phyloP scores from a whole-genome alignment of 768 basidiomycete genomes.

The Hortiboletus campestris region DNA sequence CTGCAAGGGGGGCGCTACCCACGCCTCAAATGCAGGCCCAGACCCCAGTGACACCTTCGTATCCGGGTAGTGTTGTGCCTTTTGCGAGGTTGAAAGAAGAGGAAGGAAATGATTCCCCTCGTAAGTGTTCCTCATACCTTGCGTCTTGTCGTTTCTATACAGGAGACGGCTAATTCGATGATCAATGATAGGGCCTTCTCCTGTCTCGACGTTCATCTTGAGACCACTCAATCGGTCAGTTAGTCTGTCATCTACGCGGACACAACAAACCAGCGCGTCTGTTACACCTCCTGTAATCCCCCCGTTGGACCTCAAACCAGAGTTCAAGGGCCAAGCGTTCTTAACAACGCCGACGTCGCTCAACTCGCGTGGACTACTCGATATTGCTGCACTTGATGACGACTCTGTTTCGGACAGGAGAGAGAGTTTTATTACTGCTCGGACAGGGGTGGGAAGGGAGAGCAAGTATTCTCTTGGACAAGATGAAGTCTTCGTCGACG shows the following conservation, averaged over 20 bases:
- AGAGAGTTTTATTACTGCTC: constrained; percentile 57
- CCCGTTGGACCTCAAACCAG: constrained; percentile 56
- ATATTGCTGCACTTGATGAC: constrained; percentile 31
- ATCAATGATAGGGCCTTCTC: constrained; percentile 43
- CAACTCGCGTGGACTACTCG: constrained; percentile 20
- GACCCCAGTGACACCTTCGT: constrained; percentile 24
- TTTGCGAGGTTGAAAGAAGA: constrained; percentile 30
- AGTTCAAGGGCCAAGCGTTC: constrained; percentile 41
- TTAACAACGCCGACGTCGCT: constrained; percentile 28
- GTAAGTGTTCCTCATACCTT: constrained; percentile 35
- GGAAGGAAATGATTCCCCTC: constrained; percentile 32
- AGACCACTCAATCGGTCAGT: constrained; percentile 65
- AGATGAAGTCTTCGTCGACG: constrained; percentile 28
- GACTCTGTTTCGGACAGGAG: constrained; percentile 50
- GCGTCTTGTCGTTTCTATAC: not conserved
- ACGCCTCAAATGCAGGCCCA: constrained; percentile 16
- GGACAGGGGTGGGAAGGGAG: constrained; percentile 26
- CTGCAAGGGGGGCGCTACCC: constrained; percentile 13
- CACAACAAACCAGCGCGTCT: constrained; percentile 47
- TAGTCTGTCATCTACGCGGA: constrained; percentile 62
- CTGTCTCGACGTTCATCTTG: constrained; percentile 56
- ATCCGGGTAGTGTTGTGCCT: constrained; percentile 18
- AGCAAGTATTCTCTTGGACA: constrained; percentile 32
- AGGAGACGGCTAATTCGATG: constrained; percentile 1
- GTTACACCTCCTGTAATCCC: constrained; percentile 50